Evolutionary conservation across 495 filamentous ascomycete species (phyloP), one percentile per base, ranked within the genome.

Genomic region (Pyronema domesticum): DNA sequence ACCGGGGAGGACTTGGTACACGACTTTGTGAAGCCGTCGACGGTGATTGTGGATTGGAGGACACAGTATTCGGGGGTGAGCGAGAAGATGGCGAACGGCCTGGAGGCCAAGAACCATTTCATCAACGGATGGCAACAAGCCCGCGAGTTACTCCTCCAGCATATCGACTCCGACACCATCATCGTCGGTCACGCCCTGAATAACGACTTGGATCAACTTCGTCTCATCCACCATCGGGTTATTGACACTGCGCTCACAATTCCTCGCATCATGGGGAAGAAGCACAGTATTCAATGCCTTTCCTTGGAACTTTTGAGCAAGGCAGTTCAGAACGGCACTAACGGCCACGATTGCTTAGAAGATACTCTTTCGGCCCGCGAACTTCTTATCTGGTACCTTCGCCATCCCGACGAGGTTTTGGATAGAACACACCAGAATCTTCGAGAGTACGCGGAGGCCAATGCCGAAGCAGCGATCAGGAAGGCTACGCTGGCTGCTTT

Each of bases 181-280:
- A 68, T 98, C 5, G 82, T 96, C 37, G 91, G 91, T 15, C 93
- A 96, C 67, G 89, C 85, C 5, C 78, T 96, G 7, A 89, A 96
- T 60, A 98, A 98, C 64, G 93, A 98, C 63, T 74, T 98, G 19
- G 91, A 89, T 63, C 76, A 79, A 13, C 70, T 80, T 45, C 80
- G 91, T 9, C 73, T 98, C 37, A 79, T 91, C 44, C 91, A 98
- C 60, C 83, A 81, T 0, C 81, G 75, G 0, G 74, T 95, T 46
- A 75, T 96, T 59, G 91, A 98, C 68, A 94, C 88, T 1, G 77
- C 85, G 17, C 68, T 95, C 0, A 75, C 94, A 0, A 95, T 77
- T 64, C 88, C 88, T 0, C 83, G 53, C 37, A 48, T 60, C 35
- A 15, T 37, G 4, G 46, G 49, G 5, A 52, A 53, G 11, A 55